Evolutionary conservation across 1,139 yeast species (phyloP), one percentile per base, ranked within the genome.

Genomic region (Saccharomyces pastorianus): DNA sequence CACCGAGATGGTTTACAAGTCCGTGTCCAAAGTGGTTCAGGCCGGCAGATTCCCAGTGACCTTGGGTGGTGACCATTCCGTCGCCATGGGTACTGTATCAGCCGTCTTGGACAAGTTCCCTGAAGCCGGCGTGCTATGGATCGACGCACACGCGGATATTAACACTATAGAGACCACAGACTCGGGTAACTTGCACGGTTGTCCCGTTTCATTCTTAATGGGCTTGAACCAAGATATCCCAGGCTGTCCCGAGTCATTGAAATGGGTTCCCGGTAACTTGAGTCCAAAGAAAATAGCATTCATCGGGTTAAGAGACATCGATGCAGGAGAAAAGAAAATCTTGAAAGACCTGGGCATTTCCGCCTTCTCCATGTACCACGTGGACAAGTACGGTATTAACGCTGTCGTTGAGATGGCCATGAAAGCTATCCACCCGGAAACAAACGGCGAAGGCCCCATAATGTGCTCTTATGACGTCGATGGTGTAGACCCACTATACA

Each of bases 101-200:
- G 99, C 95, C 11, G 87, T 91, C 49, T 78, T 89, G 62, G 81
- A 81, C 31, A 80, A 82, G 59, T 77, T 86, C 70, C 96, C 97
- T 23, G 88, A 90, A 61, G 90, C 96, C 29, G 89, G 96, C 66
- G 78, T 93, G 50, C 71, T 93, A 60, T 93, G 99, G 99, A 86
- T 93, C 61, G 99, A 93, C 72, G 99, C 99, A 1, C 99, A 93
- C 69, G 97, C 98, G 32, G 99, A 93, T 70, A 84, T 93, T 67
- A 93, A 93, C 75, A 86, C 97, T 1, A 90, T 96, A n/a, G 77
- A 76, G 50, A 83, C 91, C 13, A 84, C 98, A 6, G 86, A 81
- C 47, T 83, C 93, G 8, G 99, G 99, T 49, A 93, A 93, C 71
- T 77, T 93, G 63, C 99, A 93, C 71, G 99, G 99, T 3, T 91